These are phyloP conservation scores for Chernovozyma sophiae-reginae DNA, from an alignment of 1,139 yeast species.

Conservation along the genomic window DNA sequence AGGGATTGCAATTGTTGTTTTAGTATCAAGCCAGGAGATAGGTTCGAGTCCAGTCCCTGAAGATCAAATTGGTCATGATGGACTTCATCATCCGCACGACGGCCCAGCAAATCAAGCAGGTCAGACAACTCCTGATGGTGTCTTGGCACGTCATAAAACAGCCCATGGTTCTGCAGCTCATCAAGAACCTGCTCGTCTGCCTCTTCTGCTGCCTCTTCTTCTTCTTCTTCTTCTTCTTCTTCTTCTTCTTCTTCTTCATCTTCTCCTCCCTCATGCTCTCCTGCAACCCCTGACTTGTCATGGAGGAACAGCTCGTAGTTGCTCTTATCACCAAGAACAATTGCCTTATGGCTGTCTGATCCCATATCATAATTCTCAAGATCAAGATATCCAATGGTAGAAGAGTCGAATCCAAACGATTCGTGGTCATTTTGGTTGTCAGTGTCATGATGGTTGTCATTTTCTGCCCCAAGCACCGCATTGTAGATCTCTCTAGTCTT, in stretches of 20 bases:
- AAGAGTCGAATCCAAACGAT: constrained; percentile 28
- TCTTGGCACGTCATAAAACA: too few relatives aligned
- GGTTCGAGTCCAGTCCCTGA: too few relatives aligned
- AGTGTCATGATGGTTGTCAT: constrained; percentile 13
- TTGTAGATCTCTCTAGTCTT: constrained; percentile 46
- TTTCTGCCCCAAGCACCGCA: constrained; percentile 42
- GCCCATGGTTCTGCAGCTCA: too few relatives aligned
- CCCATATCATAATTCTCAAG: constrained; percentile 25
- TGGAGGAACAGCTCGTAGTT: constrained; percentile 33
- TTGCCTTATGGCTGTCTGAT: constrained; percentile 16
- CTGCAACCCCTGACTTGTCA: constrained; percentile 12
- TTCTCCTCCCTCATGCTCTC: constrained; percentile 4
- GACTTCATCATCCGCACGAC: too few relatives aligned
- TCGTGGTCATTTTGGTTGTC: constrained; percentile 11
- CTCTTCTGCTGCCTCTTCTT: constrained; percentile 13
- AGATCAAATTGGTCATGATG: too few relatives aligned
- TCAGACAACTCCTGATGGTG: too few relatives aligned
- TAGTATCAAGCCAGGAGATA: too few relatives aligned
- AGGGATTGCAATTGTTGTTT: too few relatives aligned
- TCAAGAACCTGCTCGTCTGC: not conserved
- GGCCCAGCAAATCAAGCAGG: too few relatives aligned
- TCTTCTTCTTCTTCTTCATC: constrained; percentile 5
- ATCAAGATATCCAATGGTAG: constrained; percentile 35
- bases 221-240: constrained; percentile 14
- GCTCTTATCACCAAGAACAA: constrained; percentile 32